Base-by-base conservation (phyloP, 495 filamentous ascomycete genomes). In the Hypoxylon rickii region DNA sequence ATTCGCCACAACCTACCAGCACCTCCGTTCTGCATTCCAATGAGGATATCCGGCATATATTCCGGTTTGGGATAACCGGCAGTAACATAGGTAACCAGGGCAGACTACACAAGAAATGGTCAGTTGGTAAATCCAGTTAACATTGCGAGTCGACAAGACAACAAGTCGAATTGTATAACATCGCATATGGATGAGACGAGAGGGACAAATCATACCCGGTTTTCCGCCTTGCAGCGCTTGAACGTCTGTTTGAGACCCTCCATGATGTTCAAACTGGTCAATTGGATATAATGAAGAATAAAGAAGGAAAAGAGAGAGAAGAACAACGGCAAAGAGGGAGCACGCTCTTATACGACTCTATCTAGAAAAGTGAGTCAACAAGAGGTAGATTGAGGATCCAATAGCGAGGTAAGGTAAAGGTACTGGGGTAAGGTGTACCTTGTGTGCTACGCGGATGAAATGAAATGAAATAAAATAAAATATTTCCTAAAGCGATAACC, bases 41-140 rank as follows among this genome's bases (percentile, higher is more conserved):
- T 73, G 65, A 99, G 71, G 55, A 96, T 85, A 70, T 91, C 84
- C 33, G 89, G 85, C 0, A 90, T 91, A 64, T 89, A 85, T 55
- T 87, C 86, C 15, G 84, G 76, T n/a, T 82, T 90, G 3, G 95
- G 94, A 67, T 88, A 99, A 21, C 94, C 94, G 43, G 93, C 94
- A 12, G 94, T 97, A 63, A 96, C 88, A 79, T 99, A 99, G 24
- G 92, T 91, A 46, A 99, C 89, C 41, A 99, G 79, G 40, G 94
- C 93, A 24, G 86, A 68, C 87, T 74, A 50, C 47, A 22, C n/a
- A 3, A n/a, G 15, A 49, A 21, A 44, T 21, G 22, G 22, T 34
- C 32, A 34, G 7, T 8, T 7, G 32, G 7, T 34, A 7, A 7
- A 3, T 7, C 7, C 7, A 34, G 12, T 26, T 10, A 29, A 29